Conservation (phyloP, 371 early-diverging fungal genomes). For the Parasitella parasitica region DNA sequence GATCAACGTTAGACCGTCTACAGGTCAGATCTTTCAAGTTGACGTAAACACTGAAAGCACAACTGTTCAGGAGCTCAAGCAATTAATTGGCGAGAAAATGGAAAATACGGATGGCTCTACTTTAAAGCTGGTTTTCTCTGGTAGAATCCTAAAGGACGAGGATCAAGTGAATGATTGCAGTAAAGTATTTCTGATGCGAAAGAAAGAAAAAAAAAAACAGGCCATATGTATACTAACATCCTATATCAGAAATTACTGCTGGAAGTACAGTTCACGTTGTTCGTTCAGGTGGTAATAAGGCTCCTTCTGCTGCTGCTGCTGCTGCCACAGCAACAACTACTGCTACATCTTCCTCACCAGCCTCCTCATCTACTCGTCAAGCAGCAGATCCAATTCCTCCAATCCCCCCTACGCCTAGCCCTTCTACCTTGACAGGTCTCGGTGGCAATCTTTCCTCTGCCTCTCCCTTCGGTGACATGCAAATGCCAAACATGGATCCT, state of each 20-base stretch:
- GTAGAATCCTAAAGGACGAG: constrained; percentile 72
- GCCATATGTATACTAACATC: neutral
- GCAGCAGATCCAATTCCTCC: constrained; percentile 16
- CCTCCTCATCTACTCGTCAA: neutral
- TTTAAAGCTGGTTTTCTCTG: constrained; percentile 74
- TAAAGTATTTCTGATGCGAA: constrained; percentile 29
- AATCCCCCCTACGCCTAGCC: constrained; percentile 22
- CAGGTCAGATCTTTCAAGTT: constrained; percentile 38
- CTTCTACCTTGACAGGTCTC: constrained; percentile 18
- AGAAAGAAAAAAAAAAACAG: neutral
- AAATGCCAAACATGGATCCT: constrained; percentile 40
- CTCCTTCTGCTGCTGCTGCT: constrained; percentile 13
- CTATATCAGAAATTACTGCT: constrained; percentile 45
- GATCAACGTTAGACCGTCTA: constrained; percentile 45
- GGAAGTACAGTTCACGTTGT: constrained; percentile 69
- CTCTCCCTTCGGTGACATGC: constrained; percentile 26
- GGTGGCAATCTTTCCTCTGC: constrained; percentile 2
- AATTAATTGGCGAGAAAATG: constrained; percentile 50
- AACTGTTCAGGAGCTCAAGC: constrained; percentile 62
- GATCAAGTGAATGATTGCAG: constrained; percentile 58
- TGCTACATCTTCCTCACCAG: neutral
- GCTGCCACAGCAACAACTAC: constrained; percentile 16
- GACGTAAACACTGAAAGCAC: constrained; percentile 34
- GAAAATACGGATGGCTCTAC: constrained; percentile 46
- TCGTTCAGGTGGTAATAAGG: constrained; percentile 50